phyloP scores from a whole-genome alignment of 2,329 filamentous ascomycete genomes.

The Trichoderma sp. region DNA sequence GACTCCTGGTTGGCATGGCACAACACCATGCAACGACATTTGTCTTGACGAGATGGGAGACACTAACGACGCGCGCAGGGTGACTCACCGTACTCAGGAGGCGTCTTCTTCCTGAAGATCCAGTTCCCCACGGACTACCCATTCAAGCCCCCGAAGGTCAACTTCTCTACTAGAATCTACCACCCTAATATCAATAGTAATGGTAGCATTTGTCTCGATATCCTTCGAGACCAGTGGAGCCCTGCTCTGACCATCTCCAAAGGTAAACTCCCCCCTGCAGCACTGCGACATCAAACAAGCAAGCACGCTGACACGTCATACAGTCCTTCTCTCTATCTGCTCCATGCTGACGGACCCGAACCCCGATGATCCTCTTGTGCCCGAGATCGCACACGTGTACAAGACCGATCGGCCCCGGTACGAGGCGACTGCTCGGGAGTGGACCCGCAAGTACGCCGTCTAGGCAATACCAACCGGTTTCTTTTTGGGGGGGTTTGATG shows the following conservation, averaged over 20 bases:
- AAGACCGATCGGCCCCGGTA: conserved; percentile 97
- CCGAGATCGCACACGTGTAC: conserved; percentile 99
- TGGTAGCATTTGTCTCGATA: conserved; percentile 98
- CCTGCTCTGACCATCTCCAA: conserved; percentile 98
- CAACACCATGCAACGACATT: background rate
- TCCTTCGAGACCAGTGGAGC: conserved; percentile 98
- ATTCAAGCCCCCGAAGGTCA: conserved; percentile 99
- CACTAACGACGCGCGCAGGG: conserved; percentile 57
- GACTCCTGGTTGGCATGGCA: background rate
- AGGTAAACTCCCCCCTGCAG: conserved; percentile 59
- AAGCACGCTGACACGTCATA: conserved; percentile 19
- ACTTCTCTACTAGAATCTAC: conserved; percentile 99
- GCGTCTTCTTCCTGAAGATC: conserved; percentile 98
- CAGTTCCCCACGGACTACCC: conserved; percentile 99
- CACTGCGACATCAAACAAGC: background rate
- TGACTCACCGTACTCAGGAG: conserved; percentile 96
- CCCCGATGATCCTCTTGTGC: conserved; percentile 96
- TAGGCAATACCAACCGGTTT: conserved; percentile 47
- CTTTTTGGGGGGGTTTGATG: conserved; percentile 28
- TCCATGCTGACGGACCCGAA: conserved; percentile 99
- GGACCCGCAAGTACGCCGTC: conserved; percentile 99
- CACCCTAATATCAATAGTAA: conserved; percentile 99
- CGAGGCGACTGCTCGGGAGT: conserved; percentile 94
- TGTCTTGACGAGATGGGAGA: background rate
- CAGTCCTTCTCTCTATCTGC: conserved; percentile 97